phyloP scores from a whole-genome alignment of 176 grass and related monocot species.

The Musa troglodytarum region DNA sequence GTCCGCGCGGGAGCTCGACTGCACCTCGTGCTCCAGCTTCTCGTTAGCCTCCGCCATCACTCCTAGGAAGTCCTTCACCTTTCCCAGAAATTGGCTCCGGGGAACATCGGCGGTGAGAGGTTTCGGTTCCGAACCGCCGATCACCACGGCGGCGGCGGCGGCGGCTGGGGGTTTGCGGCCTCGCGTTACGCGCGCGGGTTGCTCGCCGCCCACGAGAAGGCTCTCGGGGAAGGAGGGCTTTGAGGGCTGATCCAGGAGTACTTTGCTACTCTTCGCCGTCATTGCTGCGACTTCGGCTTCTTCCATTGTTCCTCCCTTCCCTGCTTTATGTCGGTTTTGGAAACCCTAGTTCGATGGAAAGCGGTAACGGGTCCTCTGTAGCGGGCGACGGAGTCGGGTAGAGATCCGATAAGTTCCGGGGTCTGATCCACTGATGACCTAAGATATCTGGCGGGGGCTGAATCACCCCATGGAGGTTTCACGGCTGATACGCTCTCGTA shows the following conservation, averaged over 20 bases:
- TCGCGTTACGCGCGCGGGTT: neutral
- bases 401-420: too few relatives aligned
- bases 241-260: neutral
- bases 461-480: too few relatives aligned
- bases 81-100: neutral
- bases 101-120: neutral
- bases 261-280: neutral
- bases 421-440: too few relatives aligned
- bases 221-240: neutral
- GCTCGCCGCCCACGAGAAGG: neutral
- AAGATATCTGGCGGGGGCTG: too few relatives aligned
- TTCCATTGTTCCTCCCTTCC: too few relatives aligned
- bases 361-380: too few relatives aligned
- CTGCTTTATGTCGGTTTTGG: too few relatives aligned
- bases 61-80: slow-evolving; percentile 6
- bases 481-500: too few relatives aligned
- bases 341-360: too few relatives aligned
- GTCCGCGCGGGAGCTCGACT: neutral
- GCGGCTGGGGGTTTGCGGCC: too few relatives aligned
- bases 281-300: neutral
- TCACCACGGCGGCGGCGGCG: neutral
- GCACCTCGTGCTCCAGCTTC: neutral
- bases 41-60: neutral
- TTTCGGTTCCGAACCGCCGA: neutral
- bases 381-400: too few relatives aligned